Conservation (phyloP, 2,329 filamentous ascomycete species). For the Metarhizium sp. region DNA sequence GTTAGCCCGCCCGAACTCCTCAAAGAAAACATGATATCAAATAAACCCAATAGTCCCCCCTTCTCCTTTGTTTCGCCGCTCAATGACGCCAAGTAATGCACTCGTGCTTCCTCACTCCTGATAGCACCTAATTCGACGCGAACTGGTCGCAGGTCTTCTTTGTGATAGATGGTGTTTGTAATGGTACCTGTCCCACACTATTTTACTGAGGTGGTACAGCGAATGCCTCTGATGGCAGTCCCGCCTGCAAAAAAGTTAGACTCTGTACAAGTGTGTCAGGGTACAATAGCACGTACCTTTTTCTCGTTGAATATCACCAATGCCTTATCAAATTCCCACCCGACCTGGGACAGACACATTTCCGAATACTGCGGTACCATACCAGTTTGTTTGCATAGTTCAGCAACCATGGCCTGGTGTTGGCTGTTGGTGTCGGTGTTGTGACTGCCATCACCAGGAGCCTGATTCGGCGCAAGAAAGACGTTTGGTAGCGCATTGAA, state of each 20-base stretch:
- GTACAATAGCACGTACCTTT: constrained; percentile 43
- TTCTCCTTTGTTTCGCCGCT: neutral
- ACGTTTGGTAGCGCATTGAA: constrained; percentile 44
- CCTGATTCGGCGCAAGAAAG: constrained; percentile 20
- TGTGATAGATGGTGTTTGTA: neutral
- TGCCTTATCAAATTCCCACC: constrained; percentile 72
- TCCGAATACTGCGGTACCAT: constrained; percentile 73
- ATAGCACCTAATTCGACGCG: neutral
- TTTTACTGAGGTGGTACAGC: constrained; percentile 7
- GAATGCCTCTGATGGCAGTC: constrained; percentile 19
- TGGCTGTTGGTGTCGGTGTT: constrained; percentile 24
- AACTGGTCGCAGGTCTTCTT: neutral
- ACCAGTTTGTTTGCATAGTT: constrained; percentile 67
- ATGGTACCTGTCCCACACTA: neutral
- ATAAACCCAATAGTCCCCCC: neutral
- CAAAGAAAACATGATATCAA: neutral
- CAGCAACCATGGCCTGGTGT: constrained; percentile 61
- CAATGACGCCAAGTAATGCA: neutral
- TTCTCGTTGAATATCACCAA: constrained; percentile 65
- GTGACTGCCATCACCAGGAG: constrained; percentile 8
- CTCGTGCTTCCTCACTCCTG: neutral
- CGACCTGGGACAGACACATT: constrained; percentile 70
- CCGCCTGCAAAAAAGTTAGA: constrained; percentile 9
- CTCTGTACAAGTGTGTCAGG: neutral
- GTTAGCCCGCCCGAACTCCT: neutral